Evolutionary conservation across 78 protist genomes (phyloP), one percentile per base, ranked within the genome.

Genomic region (Dictyostelium discoideum): DNA sequence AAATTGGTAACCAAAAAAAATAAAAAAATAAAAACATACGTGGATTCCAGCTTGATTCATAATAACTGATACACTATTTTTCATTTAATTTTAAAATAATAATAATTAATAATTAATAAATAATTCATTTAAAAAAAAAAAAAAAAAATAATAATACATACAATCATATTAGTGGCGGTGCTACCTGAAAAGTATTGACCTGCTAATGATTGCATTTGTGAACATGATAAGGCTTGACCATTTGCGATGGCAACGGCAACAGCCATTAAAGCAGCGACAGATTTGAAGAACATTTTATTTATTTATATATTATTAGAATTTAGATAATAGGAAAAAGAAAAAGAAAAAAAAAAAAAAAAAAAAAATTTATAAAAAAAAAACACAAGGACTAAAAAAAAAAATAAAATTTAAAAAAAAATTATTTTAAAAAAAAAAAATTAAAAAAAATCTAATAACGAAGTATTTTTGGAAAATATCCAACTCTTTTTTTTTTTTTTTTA

Each of bases 141-240:
- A 60, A 20, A 20, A 60, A 60, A 60, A 60, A 54, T 3, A 20
- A 60, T 13, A 60, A 54, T 54, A 60, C 69, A 60, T 20, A 60
- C 69, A 60, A 60, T 60, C 69, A 60, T 60, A 60, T 60, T 60
- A 5, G 69, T 20, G 26, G 26, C 77, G 63, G 93, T 79, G 5
- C 46, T n/a, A 69, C 77, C 26, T 81, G 65, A 11, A 26, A 87
- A 87, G 29, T 76, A 78, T 87, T 87, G 86, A 16, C 48, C 44
- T 10, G 85, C 81, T 29, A 87, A 24, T 39, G 44, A 20, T 87
- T 87, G 93, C 85, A 87, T 87, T 87, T 87, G 93, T 22, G 48
- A 8, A n/a, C 93, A 87, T 57, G 40, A n/a, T 46, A n/a, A 44
- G 1, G 54, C 24, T 39, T 79, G 63, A 44, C 63, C 84, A 79